Conservation (phyloP, 768 basidiomycete species). For the Pulveroboletus sp. region DNA sequence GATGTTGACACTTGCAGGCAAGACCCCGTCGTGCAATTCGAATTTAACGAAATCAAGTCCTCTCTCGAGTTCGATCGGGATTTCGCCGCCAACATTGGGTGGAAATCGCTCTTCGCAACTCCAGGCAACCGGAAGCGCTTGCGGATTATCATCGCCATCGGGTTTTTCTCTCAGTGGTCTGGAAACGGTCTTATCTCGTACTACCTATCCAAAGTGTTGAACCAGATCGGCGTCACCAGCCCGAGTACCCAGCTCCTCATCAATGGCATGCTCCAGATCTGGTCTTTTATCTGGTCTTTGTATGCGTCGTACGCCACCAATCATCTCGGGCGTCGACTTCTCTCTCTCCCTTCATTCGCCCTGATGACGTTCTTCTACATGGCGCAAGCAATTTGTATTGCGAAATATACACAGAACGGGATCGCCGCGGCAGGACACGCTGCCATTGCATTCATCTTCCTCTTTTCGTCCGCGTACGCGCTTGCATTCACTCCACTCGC, state of each 20-base stretch:
- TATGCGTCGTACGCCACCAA: conserved; percentile 41
- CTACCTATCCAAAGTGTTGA: conserved; percentile 66
- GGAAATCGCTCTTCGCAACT: conserved; percentile 61
- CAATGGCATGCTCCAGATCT: conserved; percentile 58
- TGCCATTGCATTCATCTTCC: conserved; percentile 51
- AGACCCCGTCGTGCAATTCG: conserved; percentile 66
- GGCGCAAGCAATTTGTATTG: conserved; percentile 64
- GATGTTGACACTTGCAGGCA: conserved; percentile 28
- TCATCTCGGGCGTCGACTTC: conserved; percentile 55
- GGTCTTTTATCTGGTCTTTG: conserved; percentile 15
- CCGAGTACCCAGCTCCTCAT: conserved; percentile 54
- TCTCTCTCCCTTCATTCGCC: conserved; percentile 56
- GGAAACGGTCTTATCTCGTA: conserved; percentile 70
- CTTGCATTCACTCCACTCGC: conserved; percentile 76
- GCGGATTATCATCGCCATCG: conserved; percentile 61
- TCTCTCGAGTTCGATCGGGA: conserved; percentile 64
- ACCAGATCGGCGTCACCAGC: conserved; percentile 55
- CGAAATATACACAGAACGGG: conserved; percentile 44
- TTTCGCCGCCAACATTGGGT: conserved; percentile 58
- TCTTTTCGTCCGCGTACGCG: conserved; percentile 49
- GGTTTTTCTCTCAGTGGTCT: conserved; percentile 73
- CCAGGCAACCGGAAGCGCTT: conserved; percentile 67
- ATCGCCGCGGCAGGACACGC: conserved; percentile 47
- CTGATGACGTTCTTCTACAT: conserved; percentile 64
- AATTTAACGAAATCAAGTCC: conserved; percentile 77